Evolutionary conservation across 108 stramenopile genomes (phyloP).

Genomic region (Cyclotella baltica): DNA sequence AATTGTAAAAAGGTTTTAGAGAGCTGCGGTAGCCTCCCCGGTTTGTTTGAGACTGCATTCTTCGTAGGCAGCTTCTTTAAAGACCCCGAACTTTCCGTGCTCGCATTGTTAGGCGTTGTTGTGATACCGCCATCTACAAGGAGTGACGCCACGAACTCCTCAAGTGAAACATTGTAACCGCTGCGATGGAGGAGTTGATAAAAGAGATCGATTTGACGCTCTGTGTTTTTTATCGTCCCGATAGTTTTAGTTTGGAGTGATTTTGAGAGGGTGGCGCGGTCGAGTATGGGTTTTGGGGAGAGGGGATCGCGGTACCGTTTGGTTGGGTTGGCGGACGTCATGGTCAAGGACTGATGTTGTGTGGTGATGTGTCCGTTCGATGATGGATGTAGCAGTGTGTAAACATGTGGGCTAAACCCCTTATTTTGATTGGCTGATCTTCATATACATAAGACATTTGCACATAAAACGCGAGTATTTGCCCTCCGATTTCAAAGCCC

Average conservation of each 20-base stretch:
- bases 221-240: slow-evolving; percentile 53
- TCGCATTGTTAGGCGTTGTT: slow-evolving; percentile 14
- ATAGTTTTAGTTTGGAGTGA: slow-evolving; percentile 63
- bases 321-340: slow-evolving; percentile 21
- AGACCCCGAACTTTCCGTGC: no score
- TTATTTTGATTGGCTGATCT: no score
- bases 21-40: slow-evolving; percentile 61
- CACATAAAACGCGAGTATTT: no score
- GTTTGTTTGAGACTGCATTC: slow-evolving; percentile 65
- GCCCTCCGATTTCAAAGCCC: no score
- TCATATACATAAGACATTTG: no score
- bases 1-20: slow-evolving; percentile 72
- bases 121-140: slow-evolving; percentile 4
- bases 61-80: slow-evolving; percentile 48
- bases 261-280: slow-evolving; percentile 65
- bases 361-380: no score
- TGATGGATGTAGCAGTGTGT: no score
- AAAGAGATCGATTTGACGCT: slow-evolving; percentile 69
- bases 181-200: slow-evolving; percentile 82
- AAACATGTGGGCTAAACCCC: no score
- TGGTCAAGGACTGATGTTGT: slow-evolving; percentile 2
- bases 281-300: slow-evolving; percentile 78
- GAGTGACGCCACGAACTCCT: slow-evolving; percentile 70
- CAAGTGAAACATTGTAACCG: slow-evolving; percentile 71
- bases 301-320: slow-evolving; percentile 65